A percentile compares a stretch with the other conserved stretches of the same genome.
phyloP scores from a whole-genome alignment of 768 basidiomycete species.

The Gyrodon lividus region DNA sequence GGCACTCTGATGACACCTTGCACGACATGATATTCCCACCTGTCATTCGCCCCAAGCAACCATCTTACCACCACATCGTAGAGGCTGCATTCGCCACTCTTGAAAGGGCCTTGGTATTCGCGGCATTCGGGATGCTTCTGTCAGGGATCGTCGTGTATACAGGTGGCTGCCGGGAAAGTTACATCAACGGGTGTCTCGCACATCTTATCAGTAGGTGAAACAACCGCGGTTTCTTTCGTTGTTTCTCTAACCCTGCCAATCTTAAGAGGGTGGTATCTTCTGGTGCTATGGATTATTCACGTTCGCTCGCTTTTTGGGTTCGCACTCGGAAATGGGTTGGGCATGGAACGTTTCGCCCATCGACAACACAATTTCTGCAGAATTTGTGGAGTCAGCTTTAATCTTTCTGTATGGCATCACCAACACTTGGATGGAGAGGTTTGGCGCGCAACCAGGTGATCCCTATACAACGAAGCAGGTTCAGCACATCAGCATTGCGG shows the following conservation, averaged over 20 bases:
- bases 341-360: constrained; percentile 83
- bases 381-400: constrained; percentile 74
- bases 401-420: constrained; percentile 89
- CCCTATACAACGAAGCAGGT: constrained; percentile 90
- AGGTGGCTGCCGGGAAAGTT: constrained; percentile 79
- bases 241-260: not conserved
- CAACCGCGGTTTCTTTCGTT: not conserved
- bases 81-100: constrained; percentile 48
- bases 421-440: constrained; percentile 97
- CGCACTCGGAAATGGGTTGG: constrained; percentile 86
- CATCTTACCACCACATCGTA: constrained; percentile 42
- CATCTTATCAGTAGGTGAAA: constrained; percentile 80
- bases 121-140: constrained; percentile 64
- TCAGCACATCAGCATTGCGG: constrained; percentile 93
- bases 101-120: constrained; percentile 67
- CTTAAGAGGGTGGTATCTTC: constrained; percentile 86
- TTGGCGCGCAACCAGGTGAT: constrained; percentile 76
- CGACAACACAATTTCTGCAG: constrained; percentile 55
- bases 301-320: constrained; percentile 93
- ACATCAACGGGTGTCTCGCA: constrained; percentile 81
- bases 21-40: constrained; percentile 37
- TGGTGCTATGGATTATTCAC: constrained; percentile 87
- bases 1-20: constrained; percentile 60
- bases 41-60: constrained; percentile 12
- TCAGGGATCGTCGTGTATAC: constrained; percentile 81